Evolutionary conservation across 805 yeast species (phyloP).

Genomic region (Ogataea wickerhamii): DNA sequence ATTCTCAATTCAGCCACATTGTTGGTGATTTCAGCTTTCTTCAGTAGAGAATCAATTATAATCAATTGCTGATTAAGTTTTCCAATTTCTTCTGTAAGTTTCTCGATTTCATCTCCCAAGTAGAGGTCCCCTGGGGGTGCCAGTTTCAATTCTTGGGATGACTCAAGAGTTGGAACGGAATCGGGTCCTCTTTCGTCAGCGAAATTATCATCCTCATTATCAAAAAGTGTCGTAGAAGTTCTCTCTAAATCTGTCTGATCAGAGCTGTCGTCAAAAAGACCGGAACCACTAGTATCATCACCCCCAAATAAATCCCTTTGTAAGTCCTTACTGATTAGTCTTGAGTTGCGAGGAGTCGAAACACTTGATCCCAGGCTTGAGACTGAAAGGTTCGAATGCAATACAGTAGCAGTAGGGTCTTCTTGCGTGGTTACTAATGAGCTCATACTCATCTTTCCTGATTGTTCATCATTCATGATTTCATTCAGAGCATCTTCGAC

Average conservation of each 20-base stretch:
- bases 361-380: constrained; percentile 10
- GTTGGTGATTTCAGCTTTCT: constrained; percentile 83
- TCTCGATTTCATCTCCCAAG: constrained; percentile 61
- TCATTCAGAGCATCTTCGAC: constrained; percentile 66
- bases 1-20: constrained; percentile 66
- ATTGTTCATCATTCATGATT: constrained; percentile 39
- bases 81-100: constrained; percentile 54
- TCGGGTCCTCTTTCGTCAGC: constrained; percentile 11
- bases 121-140: constrained; percentile 71
- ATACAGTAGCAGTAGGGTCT: constrained; percentile 1
- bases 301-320: constrained; percentile 33
- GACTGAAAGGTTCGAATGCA: constrained; percentile 5
- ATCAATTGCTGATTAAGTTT: constrained; percentile 57
- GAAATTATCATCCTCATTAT: constrained; percentile 20
- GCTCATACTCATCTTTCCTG: constrained; percentile 1
- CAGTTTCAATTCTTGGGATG: constrained; percentile 34
- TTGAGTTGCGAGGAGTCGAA: constrained; percentile 21
- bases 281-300: constrained; percentile 11
- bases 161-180: constrained; percentile 5
- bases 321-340: constrained; percentile 27
- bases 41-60: constrained; percentile 62
- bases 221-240: constrained; percentile 31
- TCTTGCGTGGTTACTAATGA: constrained; percentile 11
- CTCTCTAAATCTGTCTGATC: constrained; percentile 17
- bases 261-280: constrained; percentile 19